Conservation (phyloP, 129 eudicot species). For the Chrysanthemum seticuspe region DNA sequence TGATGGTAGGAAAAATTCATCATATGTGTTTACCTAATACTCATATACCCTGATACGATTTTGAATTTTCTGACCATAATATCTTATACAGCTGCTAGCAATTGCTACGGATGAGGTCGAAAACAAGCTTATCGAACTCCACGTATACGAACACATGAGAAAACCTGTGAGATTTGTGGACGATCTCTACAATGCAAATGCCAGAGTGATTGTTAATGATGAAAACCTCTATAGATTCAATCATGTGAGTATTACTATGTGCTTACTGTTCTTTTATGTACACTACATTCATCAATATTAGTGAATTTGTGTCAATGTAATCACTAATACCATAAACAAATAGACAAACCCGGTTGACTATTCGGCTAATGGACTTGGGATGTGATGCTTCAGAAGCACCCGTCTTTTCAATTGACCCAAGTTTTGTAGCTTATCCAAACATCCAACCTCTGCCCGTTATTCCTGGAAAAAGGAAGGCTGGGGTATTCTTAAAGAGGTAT, state of each 20-base stretch:
- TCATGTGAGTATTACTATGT: slow-evolving; percentile 50
- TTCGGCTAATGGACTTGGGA: slow-evolving; percentile 70
- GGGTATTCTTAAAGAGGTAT: slow-evolving; percentile 69
- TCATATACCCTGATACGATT: no score
- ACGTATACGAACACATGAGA: slow-evolving; percentile 75
- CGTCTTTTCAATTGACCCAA: slow-evolving; percentile 63
- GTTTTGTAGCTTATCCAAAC: slow-evolving; percentile 58
- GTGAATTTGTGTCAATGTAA: slow-evolving; percentile 38
- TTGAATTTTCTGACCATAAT: no score
- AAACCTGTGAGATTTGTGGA: slow-evolving; percentile 53
- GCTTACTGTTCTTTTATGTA: slow-evolving; percentile 4
- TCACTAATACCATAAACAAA: slow-evolving; percentile 38
- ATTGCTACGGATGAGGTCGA: slow-evolving; percentile 71
- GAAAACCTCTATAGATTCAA: slow-evolving; percentile 74
- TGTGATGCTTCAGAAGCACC: slow-evolving; percentile 62
- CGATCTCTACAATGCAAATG: slow-evolving; percentile 71
- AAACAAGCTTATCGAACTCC: slow-evolving; percentile 72
- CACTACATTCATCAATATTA: not conserved
- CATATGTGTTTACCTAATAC: no score
- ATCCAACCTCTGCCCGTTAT: slow-evolving; percentile 45
- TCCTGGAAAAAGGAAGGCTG: slow-evolving; percentile 50
- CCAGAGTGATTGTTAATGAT: slow-evolving; percentile 63
- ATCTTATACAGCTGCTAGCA: slow-evolving; percentile 35
- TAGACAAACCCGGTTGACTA: slow-evolving; percentile 47
- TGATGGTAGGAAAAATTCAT: no score